Evolutionary conservation across 2,329 filamentous ascomycete species (phyloP).

Genomic region (Penicillium sp.): DNA sequence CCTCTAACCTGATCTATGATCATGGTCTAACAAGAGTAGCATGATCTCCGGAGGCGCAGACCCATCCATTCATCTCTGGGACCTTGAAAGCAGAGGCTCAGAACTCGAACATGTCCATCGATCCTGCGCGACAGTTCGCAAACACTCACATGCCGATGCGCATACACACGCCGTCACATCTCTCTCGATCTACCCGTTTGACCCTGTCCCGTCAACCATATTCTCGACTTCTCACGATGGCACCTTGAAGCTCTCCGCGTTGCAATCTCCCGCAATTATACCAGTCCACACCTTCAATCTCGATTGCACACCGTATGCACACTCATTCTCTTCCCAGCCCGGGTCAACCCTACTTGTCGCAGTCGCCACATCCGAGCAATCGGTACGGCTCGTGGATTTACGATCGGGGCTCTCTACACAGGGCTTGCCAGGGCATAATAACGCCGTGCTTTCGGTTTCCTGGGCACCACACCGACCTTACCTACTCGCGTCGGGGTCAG

Average conservation of each 20-base stretch:
- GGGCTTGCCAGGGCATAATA: constrained; percentile 65
- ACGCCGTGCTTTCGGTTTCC: constrained; percentile 64
- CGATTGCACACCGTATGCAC: constrained; percentile 53
- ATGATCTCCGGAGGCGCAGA: constrained; percentile 84
- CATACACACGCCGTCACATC: constrained; percentile 49
- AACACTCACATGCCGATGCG: constrained; percentile 36
- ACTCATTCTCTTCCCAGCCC: constrained; percentile 67
- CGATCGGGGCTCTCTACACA: constrained; percentile 76
- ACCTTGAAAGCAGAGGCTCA: constrained; percentile 64
- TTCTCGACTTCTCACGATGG: constrained; percentile 48
- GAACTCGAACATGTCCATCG: constrained; percentile 51
- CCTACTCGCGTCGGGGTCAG: constrained; percentile 77
- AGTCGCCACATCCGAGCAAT: constrained; percentile 81
- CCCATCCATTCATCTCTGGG: constrained; percentile 81
- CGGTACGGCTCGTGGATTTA: constrained; percentile 81
- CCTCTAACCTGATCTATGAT: not conserved
- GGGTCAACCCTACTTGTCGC: constrained; percentile 75
- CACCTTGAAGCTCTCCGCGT: constrained; percentile 45
- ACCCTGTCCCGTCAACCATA: constrained; percentile 47
- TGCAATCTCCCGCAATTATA: constrained; percentile 40
- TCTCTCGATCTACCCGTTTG: constrained; percentile 49
- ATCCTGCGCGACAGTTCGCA: constrained; percentile 51
- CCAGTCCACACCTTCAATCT: constrained; percentile 48
- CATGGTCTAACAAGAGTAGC: constrained; percentile 42
- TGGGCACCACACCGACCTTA: constrained; percentile 84